Evolutionary conservation across 345 rosid species (phyloP), one percentile per base, ranked within the genome.

Genomic region (Mercurialis annua): DNA sequence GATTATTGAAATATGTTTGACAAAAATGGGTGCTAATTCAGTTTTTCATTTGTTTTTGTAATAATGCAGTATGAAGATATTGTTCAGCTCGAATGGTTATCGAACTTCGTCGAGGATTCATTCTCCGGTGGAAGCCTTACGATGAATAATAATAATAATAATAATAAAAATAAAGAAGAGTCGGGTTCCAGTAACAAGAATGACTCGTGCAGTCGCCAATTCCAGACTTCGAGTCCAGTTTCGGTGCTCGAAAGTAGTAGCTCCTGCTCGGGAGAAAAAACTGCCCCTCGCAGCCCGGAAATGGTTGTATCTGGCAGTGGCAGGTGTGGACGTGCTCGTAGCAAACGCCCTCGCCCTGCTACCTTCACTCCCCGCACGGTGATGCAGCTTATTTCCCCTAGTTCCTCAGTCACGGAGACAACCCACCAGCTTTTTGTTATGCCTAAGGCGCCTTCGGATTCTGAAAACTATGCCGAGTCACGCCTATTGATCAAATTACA

Each of bases 41-140:
- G 16, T 44, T 10, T 9, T 52, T 33, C 34, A 33, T 62, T 27
- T 20, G 26, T 21, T 18, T 10, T 38, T 75, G n/a, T n/a, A n/a
- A n/a, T n/a, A n/a, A n/a, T n/a, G 77, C 90, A 95, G 99, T 90
- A 86, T 64, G 99, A 90, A 51, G 97, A 95, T 73, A 95, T 92
- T 81, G 90, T 84, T 33, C 96, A 92, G 58, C 77, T 95, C 72
- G 98, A 94, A 31, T 85, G 86, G 89, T 81, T 90, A 49, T 73
- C 96, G 16, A 85, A 69, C 57, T 85, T 89, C 36, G 90, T 82
- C 15, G 93, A 92, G 69, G 98, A 89, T 71, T 84, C 98, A 17
- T 78, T 92, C 76, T 77, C 92, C 48, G 97, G 92, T 73, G 92
- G 82, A 42, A 82, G 86, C 71, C 87, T 91, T 46, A 79, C 93